Percentiles rank a stretch among this genome's conserved stretches.
Evolutionary conservation across 352 stramenopile species (phyloP).

Genomic region (Elongisporangium prolatum): DNA sequence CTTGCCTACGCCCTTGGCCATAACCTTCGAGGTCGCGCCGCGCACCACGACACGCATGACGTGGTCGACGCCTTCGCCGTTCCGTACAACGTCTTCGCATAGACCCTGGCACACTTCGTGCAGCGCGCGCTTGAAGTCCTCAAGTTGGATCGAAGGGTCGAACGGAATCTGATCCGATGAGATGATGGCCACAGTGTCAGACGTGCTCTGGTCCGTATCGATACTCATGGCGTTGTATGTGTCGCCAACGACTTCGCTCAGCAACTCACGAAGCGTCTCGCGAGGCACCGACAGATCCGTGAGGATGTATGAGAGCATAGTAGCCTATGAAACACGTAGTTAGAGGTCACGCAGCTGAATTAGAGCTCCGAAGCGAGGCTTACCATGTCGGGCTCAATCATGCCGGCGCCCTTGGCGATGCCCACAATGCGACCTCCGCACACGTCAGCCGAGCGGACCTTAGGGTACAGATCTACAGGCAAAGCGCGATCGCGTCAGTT

Average conservation of each 20-base stretch:
- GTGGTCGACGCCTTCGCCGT: constrained; percentile 97
- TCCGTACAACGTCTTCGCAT: constrained; percentile 97
- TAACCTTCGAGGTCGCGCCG: constrained; percentile 68
- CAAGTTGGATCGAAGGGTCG: constrained; percentile 58
- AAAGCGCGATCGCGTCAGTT: constrained; percentile 1
- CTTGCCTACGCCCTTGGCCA: constrained; percentile 88
- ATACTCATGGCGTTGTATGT: constrained; percentile 95
- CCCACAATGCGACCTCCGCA: constrained; percentile 91
- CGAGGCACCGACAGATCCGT: constrained; percentile 81
- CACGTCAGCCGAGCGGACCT: constrained; percentile 81
- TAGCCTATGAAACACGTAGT: constrained; percentile 35
- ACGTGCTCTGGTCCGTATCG: constrained; percentile 98
- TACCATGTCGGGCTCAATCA: constrained; percentile 98
- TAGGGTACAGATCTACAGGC: constrained; percentile 79
- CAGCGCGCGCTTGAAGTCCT: constrained; percentile 91
- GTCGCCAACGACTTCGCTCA: constrained; percentile 77
- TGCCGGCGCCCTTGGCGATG: constrained; percentile 98
- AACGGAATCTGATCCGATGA: constrained; percentile 92
- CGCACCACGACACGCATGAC: constrained; percentile 94
- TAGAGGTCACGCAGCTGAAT: constrained; percentile 28
- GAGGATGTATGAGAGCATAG: constrained; percentile 87
- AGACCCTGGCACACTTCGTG: constrained; percentile 91
- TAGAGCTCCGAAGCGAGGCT: constrained; percentile 33
- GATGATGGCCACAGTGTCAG: constrained; percentile 95
- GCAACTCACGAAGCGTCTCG: constrained; percentile 69